These are phyloP conservation scores for Cutaneotrichosporon mucoides DNA, from an alignment of 1,284 basidiomycete genomes.

Conservation along the genomic window DNA sequence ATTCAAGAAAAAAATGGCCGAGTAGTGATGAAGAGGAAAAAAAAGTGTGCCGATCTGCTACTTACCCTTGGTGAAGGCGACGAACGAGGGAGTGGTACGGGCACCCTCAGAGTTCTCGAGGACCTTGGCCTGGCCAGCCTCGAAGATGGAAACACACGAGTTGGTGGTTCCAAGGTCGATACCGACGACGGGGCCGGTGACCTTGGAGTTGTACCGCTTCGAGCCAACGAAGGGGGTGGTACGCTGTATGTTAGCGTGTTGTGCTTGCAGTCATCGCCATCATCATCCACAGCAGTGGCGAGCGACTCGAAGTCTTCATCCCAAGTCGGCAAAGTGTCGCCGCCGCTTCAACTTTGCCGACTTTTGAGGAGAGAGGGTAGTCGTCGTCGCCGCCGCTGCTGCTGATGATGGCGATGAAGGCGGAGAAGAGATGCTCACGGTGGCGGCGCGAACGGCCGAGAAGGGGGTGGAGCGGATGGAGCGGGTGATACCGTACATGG, in stretches of 20 bases:
- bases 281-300: too few species aligned
- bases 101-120: constrained; percentile 98
- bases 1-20: neutral
- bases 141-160: constrained; percentile 93
- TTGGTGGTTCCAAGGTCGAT: constrained; percentile 59
- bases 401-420: neutral
- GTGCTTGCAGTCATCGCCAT: neutral
- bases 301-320: neutral
- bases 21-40: neutral
- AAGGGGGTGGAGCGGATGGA: constrained; percentile 27
- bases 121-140: constrained; percentile 89
- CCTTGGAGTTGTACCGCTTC: constrained; percentile 52
- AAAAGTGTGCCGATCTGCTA: constrained; percentile 6
- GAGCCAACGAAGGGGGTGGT: constrained; percentile 34
- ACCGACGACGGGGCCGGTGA: constrained; percentile 53
- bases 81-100: constrained; percentile 94
- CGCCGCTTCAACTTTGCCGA: neutral
- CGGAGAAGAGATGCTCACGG: constrained; percentile 17
- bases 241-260: constrained; percentile 23
- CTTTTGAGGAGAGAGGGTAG: neutral
- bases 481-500: constrained; percentile 41
- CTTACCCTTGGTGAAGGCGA: constrained; percentile 88
- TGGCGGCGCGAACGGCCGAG: constrained; percentile 23
- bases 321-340: neutral
- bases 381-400: neutral